Conservation (phyloP, 495 filamentous ascomycete genomes). For the Penicillium roqueforti region DNA sequence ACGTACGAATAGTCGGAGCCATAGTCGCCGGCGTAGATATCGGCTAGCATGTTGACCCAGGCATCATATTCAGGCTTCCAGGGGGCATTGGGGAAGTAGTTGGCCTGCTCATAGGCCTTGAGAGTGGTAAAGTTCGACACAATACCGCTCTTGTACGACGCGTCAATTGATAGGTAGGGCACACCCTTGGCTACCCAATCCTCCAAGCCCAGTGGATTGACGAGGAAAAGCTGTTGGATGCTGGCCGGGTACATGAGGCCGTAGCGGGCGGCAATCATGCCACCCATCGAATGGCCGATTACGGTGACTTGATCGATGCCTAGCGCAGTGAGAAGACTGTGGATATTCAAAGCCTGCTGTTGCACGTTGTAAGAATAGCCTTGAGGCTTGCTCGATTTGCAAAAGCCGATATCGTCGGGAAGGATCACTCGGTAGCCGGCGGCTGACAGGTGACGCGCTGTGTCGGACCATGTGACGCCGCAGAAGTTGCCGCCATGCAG, state of each 20-base stretch:
- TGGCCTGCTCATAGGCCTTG: constrained; percentile 11
- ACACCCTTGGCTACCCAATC: constrained; percentile 17
- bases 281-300: constrained; percentile 19
- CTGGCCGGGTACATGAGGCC: constrained; percentile 15
- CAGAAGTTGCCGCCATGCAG: constrained; percentile 19
- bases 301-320: constrained; percentile 12
- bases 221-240: constrained; percentile 15
- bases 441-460: constrained; percentile 11
- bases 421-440: constrained; percentile 17
- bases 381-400: constrained; percentile 21
- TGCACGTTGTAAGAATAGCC: constrained; percentile 17
- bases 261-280: constrained; percentile 18
- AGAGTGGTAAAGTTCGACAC: constrained; percentile 10
- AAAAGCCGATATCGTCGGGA: constrained; percentile 19
- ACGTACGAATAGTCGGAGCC: constrained; percentile 14
- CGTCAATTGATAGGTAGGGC: constrained; percentile 8
- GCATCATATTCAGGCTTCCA: constrained; percentile 17
- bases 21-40: constrained; percentile 13
- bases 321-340: constrained; percentile 14
- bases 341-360: constrained; percentile 15
- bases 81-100: constrained; percentile 11
- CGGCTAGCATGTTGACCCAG: constrained; percentile 14
- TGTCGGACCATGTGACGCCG: constrained; percentile 17
- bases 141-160: constrained; percentile 8
- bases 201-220: constrained; percentile 15